These are phyloP conservation scores for Nadsonia starkeyi-henricii DNA, from an alignment of 1,139 yeast species.

Conservation along the genomic window DNA sequence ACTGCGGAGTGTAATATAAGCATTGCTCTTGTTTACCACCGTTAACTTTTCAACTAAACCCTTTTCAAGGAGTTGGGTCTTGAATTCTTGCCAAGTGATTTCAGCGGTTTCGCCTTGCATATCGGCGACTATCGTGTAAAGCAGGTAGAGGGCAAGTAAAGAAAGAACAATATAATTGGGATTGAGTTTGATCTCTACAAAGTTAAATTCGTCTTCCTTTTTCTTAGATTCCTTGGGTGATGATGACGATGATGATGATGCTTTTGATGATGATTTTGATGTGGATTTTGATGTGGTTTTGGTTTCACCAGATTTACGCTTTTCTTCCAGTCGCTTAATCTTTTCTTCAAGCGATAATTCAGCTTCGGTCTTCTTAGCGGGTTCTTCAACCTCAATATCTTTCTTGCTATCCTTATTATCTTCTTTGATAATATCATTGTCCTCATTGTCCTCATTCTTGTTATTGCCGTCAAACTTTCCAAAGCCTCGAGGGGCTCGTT, in stretches of 20 bases:
- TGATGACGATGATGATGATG: constrained; percentile 5
- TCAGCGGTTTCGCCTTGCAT: constrained; percentile 25
- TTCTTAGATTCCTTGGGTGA: constrained; percentile 1
- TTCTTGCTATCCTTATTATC: constrained; percentile 1
- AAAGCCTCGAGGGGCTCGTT: not conserved
- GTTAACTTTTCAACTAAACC: constrained; percentile 67
- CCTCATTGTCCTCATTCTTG: constrained; percentile 4
- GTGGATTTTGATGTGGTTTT: constrained; percentile 14
- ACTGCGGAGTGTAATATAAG: constrained; percentile 29
- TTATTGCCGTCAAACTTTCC: not conserved
- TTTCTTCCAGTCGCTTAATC: constrained; percentile 8
- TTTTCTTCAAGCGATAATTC: constrained; percentile 12
- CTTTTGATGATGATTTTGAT: no score
- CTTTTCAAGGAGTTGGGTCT: constrained; percentile 63
- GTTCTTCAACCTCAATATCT: constrained; percentile 1
- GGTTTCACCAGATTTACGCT: constrained; percentile 4
- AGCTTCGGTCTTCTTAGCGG: constrained; percentile 9
- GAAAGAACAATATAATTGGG: constrained; percentile 20
- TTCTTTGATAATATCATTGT: constrained; percentile 4
- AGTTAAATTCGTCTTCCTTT: constrained; percentile 15
- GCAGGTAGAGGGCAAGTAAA: constrained; percentile 15
- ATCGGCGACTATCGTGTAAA: constrained; percentile 18
- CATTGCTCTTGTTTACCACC: constrained; percentile 68
- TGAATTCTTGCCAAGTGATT: constrained; percentile 85
- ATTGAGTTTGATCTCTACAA: constrained; percentile 15